These are phyloP conservation scores for Lithospermum erythrorhizon DNA, from an alignment of 257 asterid species.

Conservation along the genomic window DNA sequence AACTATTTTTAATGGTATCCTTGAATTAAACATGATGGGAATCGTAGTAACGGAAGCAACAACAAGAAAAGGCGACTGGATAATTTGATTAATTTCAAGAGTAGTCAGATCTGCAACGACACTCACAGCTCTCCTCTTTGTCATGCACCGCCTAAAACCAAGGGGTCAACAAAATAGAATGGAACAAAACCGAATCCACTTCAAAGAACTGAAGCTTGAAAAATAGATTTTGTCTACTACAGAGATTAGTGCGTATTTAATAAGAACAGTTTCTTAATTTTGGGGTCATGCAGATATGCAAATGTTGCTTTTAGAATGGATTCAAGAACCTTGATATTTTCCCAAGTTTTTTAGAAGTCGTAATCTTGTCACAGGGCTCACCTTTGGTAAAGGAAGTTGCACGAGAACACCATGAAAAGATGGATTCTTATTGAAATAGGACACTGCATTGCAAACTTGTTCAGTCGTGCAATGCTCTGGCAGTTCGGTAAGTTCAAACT, in stretches of 20 bases:
- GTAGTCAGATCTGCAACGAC: too few species aligned
- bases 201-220: too few species aligned
- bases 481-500: conserved; percentile 35
- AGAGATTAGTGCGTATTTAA: neutral
- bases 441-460: conserved; percentile 48
- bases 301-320: neutral
- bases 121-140: neutral
- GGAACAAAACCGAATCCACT: too few species aligned
- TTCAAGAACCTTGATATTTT: neutral
- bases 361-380: conserved; percentile 18
- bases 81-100: too few species aligned
- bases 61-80: neutral
- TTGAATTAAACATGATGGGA: too few species aligned
- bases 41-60: neutral
- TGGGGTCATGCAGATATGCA: neutral
- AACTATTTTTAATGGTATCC: neutral
- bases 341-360: neutral
- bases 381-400: conserved; percentile 96
- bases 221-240: neutral
- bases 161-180: too few species aligned
- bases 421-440: conserved; percentile 48
- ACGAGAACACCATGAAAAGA: conserved; percentile 72
- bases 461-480: conserved; percentile 54
- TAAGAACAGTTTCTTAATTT: neutral
- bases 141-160: too few species aligned